Percentiles rank a stretch among this genome's conserved stretches.
Evolutionary conservation across 1,284 basidiomycete species (phyloP).

Genomic region (Trichosporon sp.): DNA sequence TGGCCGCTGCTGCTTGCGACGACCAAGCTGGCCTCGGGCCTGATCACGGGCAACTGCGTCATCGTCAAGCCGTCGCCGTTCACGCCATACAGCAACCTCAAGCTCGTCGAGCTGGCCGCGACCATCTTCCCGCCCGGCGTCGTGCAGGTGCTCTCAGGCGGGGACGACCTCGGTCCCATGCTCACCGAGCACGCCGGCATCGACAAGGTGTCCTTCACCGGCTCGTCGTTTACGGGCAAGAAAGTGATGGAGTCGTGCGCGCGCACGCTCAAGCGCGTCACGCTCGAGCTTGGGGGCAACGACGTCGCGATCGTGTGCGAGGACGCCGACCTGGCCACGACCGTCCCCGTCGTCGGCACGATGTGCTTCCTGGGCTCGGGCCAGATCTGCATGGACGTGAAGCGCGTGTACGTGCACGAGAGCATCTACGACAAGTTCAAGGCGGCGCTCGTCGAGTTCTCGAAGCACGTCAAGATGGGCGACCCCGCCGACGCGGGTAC

Average conservation of each 20-base stretch:
- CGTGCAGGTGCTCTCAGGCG: conserved; percentile 77
- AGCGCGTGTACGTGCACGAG: conserved; percentile 45
- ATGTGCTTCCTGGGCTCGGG: conserved; percentile 90
- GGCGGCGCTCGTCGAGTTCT: conserved; percentile 49
- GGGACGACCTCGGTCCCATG: conserved; percentile 44
- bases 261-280: conserved; percentile 85
- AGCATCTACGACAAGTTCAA: conserved; percentile 47
- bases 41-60: conserved; percentile 89
- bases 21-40: conserved; percentile 56
- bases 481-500: conserved; percentile 73
- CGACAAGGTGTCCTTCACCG: conserved; percentile 83
- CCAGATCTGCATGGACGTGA: conserved; percentile 61
- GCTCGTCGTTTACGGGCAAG: conserved; percentile 86
- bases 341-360: conserved; percentile 77
- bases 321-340: conserved; percentile 87
- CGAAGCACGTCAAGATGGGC: conserved; percentile 82
- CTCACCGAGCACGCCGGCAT: conserved; percentile 41
- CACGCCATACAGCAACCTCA: conserved; percentile 88
- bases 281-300: conserved; percentile 59
- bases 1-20: conserved; percentile 62
- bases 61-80: conserved; percentile 95
- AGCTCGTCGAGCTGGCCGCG: conserved; percentile 77
- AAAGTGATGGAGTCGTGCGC: conserved; percentile 75
- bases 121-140: conserved; percentile 76
- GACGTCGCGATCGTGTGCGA: conserved; percentile 67